Percentiles rank a stretch among this genome's conserved stretches.
These are phyloP conservation scores for Oidiodendron maius DNA, from an alignment of 495 filamentous ascomycete species.

Conservation along the genomic window DNA sequence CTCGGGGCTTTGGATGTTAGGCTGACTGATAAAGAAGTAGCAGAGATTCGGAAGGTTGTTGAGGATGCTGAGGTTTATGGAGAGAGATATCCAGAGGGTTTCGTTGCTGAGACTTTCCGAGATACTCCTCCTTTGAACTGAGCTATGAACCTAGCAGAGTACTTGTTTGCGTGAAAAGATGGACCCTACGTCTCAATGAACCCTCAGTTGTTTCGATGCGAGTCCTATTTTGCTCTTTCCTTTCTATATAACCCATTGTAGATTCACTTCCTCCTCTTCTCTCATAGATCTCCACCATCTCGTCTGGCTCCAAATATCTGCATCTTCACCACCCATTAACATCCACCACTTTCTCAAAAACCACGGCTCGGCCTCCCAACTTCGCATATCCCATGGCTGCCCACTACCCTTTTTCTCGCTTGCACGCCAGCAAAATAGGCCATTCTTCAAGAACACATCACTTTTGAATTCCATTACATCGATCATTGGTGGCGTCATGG, in stretches of 20 bases:
- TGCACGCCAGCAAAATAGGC: slow-evolving; percentile 7
- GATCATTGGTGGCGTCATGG: slow-evolving; percentile 12
- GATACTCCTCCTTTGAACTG: no score
- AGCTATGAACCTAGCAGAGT: no score
- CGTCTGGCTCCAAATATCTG: slow-evolving; percentile 7
- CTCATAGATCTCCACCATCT: slow-evolving; percentile 11
- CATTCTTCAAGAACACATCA: slow-evolving; percentile 15
- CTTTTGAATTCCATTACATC: slow-evolving; percentile 18
- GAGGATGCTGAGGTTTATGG: no score
- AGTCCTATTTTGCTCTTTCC: no score
- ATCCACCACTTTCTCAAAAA: slow-evolving; percentile 31
- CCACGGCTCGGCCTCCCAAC: slow-evolving; percentile 34
- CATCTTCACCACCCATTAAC: slow-evolving; percentile 14
- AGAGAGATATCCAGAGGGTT: no score
- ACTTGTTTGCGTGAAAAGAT: no score
- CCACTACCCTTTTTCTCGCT: neutral
- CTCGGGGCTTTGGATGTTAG: neutral
- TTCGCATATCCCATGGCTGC: slow-evolving; percentile 28
- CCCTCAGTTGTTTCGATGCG: no score
- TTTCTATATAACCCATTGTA: no score
- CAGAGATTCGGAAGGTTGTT: no score
- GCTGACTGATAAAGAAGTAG: no score
- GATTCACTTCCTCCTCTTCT: slow-evolving; percentile 1
- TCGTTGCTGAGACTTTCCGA: no score
- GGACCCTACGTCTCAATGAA: no score